Base-by-base conservation (phyloP, 805 yeast genomes). In the Grigorovia humatica region DNA sequence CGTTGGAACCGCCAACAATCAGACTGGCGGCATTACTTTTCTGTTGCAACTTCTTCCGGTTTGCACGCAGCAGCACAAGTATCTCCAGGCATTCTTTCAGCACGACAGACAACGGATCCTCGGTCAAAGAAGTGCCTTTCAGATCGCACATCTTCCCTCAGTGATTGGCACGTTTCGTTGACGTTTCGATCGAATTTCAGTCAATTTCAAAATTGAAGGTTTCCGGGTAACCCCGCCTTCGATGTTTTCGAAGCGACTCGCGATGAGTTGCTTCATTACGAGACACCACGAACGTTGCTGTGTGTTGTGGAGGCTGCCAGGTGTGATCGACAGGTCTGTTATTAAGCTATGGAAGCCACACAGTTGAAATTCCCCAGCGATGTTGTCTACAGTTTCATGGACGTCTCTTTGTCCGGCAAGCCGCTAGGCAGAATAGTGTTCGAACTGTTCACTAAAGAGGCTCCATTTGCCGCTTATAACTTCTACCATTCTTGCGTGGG, bases 21-120 rank as follows among this genome's bases (percentile, higher is more conserved):
- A 95, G 87, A 11, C 96, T 90, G 41, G 89, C 91, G 1, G 88
- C 88, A 19, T 45, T 43, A 8, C 83, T 76, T 42, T 64, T 68
- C 2, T 64, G 59, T 63, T 84, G 79, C 58, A 84, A 84, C 55
- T 85, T 80, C 63, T 89, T 79, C 55, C 85, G 76, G 64, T 88
- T 49, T 17, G 18, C 88, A 51, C 97, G 76, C 93, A 93, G 88
- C 19, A 93, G 88, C n/a, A 95, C 82, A 18, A 90, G 80, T 50
- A 93, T 78, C 52, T 83, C 76, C 61, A 87, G 84, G 66, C 96
- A 88, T 71, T 93, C 98, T 63, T 86, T 85, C 55, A 88, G 81
- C 57, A 88, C 85, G 58, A 91, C 80, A 1, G 93, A 84, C 51
- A 84, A 76, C n/a, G 93, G 86, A 66, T 87, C 90, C 32, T 50